phyloP scores from a whole-genome alignment of 192 early-diverging fungal genomes.

The Rhizoclosmatium globosum region DNA sequence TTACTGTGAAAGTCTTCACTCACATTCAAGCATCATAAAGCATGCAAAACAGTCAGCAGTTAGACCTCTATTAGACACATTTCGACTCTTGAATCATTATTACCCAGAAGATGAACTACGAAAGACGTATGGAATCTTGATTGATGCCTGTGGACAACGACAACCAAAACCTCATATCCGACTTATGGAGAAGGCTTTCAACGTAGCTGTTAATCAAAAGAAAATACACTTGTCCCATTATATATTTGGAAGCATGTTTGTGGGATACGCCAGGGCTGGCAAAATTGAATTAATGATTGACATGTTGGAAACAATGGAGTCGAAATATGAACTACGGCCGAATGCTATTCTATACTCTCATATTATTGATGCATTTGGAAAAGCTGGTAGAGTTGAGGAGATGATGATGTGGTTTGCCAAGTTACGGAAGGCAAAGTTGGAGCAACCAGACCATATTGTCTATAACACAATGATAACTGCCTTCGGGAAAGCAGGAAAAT shows the following conservation, averaged over 20 bases:
- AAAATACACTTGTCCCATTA: background rate
- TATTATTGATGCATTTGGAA: background rate
- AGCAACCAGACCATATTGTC: background rate
- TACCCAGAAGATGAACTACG: background rate
- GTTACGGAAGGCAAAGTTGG: background rate
- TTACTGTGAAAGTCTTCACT: background rate
- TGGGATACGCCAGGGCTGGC: background rate
- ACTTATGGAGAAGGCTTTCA: background rate
- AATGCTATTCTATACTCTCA: conserved; percentile 1
- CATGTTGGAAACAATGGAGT: background rate
- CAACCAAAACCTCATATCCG: background rate
- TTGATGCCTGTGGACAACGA: background rate
- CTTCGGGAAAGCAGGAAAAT: conserved; percentile 4
- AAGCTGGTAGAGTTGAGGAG: conserved; percentile 3
- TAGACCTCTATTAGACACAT: background rate
- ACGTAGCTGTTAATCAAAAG: background rate
- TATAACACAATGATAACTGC: conserved; percentile 17
- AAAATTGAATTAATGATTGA: background rate
- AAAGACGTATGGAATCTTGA: background rate
- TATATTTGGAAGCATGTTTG: background rate
- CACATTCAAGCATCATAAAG: background rate
- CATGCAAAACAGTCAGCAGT: background rate
- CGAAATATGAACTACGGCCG: background rate
- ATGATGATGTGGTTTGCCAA: conserved; percentile 23
- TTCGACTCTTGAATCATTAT: background rate